Conservation (phyloP, 305 asterid species). For the Striga hermonthica region DNA sequence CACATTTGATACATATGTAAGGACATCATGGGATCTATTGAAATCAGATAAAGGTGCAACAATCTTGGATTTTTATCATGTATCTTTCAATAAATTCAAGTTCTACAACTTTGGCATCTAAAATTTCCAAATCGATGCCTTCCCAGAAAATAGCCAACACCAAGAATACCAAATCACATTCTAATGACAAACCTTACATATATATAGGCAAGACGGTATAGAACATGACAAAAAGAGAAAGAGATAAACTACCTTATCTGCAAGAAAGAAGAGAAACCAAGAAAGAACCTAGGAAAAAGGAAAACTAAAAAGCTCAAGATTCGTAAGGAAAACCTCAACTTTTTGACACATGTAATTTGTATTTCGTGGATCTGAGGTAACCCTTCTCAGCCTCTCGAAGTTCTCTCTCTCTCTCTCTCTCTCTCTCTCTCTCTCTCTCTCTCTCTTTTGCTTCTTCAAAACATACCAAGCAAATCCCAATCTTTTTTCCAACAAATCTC, state of each 20-base stretch:
- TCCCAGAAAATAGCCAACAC: not conserved
- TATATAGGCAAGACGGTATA: slow-evolving; percentile 39
- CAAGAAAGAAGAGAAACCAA: slow-evolving; percentile 25
- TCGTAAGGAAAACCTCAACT: slow-evolving; percentile 64
- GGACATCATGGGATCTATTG: slow-evolving; percentile 16
- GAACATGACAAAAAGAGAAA: slow-evolving; percentile 41
- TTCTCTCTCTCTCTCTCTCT: not conserved
- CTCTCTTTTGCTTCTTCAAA: slow-evolving; percentile 30
- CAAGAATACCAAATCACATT: slow-evolving; percentile 40
- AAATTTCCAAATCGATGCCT: not conserved
- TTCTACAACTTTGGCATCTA: slow-evolving; percentile 27
- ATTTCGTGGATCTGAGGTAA: slow-evolving; percentile 77
- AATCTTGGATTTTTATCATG: not conserved
- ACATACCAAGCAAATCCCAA: not conserved
- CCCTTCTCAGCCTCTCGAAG: slow-evolving; percentile 51
- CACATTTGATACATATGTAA: no score
- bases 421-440: not conserved
- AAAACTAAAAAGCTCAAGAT: slow-evolving; percentile 45
- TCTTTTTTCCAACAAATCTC: no score
- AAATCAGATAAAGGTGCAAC: not conserved
- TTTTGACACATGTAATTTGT: slow-evolving; percentile 58
- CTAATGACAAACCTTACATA: slow-evolving; percentile 49
- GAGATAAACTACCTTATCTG: slow-evolving; percentile 49
- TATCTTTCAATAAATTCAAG: slow-evolving; percentile 16
- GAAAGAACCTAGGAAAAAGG: slow-evolving; percentile 33